Conservation (phyloP, 2,329 filamentous ascomycete species). For the Cladosporium austrohemisphaericum region DNA sequence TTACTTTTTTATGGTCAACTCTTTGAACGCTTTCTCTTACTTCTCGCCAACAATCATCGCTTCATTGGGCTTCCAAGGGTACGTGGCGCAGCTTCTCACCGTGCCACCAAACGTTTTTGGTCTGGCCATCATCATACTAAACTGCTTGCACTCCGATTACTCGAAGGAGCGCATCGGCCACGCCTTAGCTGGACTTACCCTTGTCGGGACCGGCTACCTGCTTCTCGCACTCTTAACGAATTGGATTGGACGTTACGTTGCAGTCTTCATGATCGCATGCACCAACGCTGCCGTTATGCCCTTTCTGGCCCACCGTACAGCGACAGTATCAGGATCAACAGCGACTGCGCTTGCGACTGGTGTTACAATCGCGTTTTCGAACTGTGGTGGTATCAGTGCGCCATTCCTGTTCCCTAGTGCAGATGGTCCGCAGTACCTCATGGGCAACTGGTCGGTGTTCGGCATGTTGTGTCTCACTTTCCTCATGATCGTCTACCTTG, state of each 20-base stretch:
- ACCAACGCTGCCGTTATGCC: slow-evolving; percentile 19
- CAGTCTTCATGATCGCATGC: slow-evolving; percentile 18
- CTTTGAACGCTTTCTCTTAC: slow-evolving; percentile 54
- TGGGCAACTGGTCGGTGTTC: slow-evolving; percentile 19
- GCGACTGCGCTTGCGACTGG: slow-evolving; percentile 18
- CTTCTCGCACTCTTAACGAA: slow-evolving; percentile 17
- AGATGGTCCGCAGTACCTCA: slow-evolving; percentile 16
- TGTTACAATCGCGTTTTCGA: slow-evolving; percentile 18
- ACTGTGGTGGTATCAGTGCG: slow-evolving; percentile 18
- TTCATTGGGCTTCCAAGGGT: slow-evolving; percentile 40
- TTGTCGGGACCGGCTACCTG: slow-evolving; percentile 17
- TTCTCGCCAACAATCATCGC: slow-evolving; percentile 54
- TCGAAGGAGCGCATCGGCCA: slow-evolving; percentile 18
- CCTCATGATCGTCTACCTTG: slow-evolving; percentile 17
- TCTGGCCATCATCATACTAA: slow-evolving; percentile 18
- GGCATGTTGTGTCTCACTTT: slow-evolving; percentile 16
- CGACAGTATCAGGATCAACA: slow-evolving; percentile 16
- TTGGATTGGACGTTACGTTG: slow-evolving; percentile 18
- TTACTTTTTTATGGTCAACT: slow-evolving; percentile 36
- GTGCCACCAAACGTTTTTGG: slow-evolving; percentile 39
- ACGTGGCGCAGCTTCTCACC: slow-evolving; percentile 41
- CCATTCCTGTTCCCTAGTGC: slow-evolving; percentile 17
- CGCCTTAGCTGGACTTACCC: slow-evolving; percentile 10
- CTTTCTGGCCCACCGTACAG: slow-evolving; percentile 18
- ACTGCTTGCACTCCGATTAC: slow-evolving; percentile 17